A percentile compares a stretch with the other conserved stretches of the same genome.
Conservation (phyloP, 1,139 yeast genomes). For the Spathaspora sp. region DNA sequence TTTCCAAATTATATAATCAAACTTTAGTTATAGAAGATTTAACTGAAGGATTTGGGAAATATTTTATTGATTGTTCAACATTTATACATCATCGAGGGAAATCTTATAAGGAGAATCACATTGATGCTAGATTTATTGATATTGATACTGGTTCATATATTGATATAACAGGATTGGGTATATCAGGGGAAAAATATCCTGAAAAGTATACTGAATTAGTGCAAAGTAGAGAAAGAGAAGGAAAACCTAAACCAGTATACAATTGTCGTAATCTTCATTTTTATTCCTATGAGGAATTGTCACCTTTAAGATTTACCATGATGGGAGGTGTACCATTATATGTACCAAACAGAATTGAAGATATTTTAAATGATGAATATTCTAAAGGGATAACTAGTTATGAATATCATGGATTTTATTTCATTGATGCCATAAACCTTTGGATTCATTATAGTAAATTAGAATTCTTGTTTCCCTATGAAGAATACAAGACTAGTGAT, state of each 20-base stretch:
- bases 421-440: slow-evolving; percentile 23
- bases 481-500: slow-evolving; percentile 13
- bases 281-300: slow-evolving; percentile 33
- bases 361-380: slow-evolving; percentile 30
- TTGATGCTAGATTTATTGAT: slow-evolving; percentile 40
- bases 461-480: slow-evolving; percentile 17
- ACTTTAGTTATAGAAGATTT: slow-evolving; percentile 31
- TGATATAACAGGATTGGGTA: slow-evolving; percentile 36
- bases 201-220: slow-evolving; percentile 13
- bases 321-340: slow-evolving; percentile 34
- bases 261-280: slow-evolving; percentile 35
- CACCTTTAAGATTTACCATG: slow-evolving; percentile 32
- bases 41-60: slow-evolving; percentile 30
- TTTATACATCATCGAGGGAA: slow-evolving; percentile 30
- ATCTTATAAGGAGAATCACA: slow-evolving; percentile 28
- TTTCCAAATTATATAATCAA: slow-evolving; percentile 29
- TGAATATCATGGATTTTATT: slow-evolving; percentile 20
- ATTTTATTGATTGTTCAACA: slow-evolving; percentile 31
- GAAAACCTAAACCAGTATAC: slow-evolving; percentile 22
- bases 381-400: slow-evolving; percentile 19
- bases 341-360: slow-evolving; percentile 27
- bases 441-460: slow-evolving; percentile 26
- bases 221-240: slow-evolving; percentile 12
- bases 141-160: slow-evolving; percentile 37
- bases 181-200: slow-evolving; percentile 19